phyloP scores from a whole-genome alignment of 192 early-diverging fungal genomes.

The Gamsiella multidivaricata region DNA sequence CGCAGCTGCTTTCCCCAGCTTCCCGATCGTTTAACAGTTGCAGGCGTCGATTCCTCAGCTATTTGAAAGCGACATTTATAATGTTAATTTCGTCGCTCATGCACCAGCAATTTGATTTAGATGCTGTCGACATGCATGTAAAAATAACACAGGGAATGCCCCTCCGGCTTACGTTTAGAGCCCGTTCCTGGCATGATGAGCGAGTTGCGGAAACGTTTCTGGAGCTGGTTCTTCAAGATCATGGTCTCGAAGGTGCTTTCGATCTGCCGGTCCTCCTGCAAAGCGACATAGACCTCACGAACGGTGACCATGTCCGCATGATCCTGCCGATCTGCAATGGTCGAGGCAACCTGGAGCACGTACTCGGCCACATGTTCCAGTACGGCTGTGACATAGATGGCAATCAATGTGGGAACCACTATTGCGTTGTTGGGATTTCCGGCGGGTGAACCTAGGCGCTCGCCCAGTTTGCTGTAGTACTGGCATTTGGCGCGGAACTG shows the following conservation, averaged over 20 bases:
- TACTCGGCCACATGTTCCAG: conserved; percentile 70
- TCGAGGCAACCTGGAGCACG: conserved; percentile 59
- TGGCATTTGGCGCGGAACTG: conserved; percentile 66
- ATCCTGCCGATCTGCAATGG: conserved; percentile 58
- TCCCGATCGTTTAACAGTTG: conserved; percentile 53
- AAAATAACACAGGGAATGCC: background rate
- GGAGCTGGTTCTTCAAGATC: conserved; percentile 60
- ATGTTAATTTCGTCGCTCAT: too few species aligned
- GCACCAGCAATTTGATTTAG: too few species aligned
- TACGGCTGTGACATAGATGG: conserved; percentile 70
- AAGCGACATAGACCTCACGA: conserved; percentile 62
- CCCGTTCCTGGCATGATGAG: conserved; percentile 52
- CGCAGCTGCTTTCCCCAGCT: conserved; percentile 54
- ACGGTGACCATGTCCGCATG: conserved; percentile 65
- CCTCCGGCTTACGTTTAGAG: conserved; percentile 22
- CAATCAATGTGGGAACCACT: conserved; percentile 58
- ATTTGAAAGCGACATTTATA: background rate
- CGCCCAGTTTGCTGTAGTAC: conserved; percentile 65
- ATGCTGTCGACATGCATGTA: too few species aligned
- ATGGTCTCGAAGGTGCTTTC: conserved; percentile 60
- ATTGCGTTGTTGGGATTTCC: conserved; percentile 41
- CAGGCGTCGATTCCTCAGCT: conserved; percentile 42
- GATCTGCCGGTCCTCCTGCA: conserved; percentile 65
- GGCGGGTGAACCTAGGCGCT: conserved; percentile 47
- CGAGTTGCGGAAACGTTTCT: conserved; percentile 55